Conservation (phyloP, 352 stramenopile species). For the Pythium insidiosum region DNA sequence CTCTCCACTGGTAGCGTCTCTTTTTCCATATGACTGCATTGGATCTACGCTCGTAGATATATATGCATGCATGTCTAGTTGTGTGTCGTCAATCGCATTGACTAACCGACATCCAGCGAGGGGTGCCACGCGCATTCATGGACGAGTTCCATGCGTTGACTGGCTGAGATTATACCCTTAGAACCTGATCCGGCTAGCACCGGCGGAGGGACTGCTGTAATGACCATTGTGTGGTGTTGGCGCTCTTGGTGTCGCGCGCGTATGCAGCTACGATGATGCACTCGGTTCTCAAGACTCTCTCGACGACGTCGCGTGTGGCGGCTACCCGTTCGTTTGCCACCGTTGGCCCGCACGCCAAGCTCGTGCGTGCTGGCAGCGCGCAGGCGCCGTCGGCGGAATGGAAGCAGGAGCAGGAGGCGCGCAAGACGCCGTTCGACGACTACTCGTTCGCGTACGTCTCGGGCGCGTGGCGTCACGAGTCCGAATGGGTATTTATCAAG, state of each 20-base stretch:
- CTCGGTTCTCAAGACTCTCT: constrained; percentile 27
- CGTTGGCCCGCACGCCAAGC: constrained; percentile 33
- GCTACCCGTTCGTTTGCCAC: constrained; percentile 30
- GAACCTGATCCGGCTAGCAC: constrained; percentile 61
- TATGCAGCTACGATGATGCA: constrained; percentile 20
- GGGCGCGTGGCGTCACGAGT: background rate
- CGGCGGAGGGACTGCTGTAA: constrained; percentile 56
- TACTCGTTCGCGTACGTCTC: constrained; percentile 49
- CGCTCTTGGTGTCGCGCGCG: constrained; percentile 1
- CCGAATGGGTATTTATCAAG: background rate
- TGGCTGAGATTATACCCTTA: constrained; percentile 64
- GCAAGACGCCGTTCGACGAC: constrained; percentile 42
- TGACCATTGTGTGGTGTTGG: constrained; percentile 19
- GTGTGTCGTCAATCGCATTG: no score
- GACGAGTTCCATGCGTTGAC: constrained; percentile 37
- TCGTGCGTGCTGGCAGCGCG: constrained; percentile 31
- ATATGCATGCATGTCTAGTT: background rate
- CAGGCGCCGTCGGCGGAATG: constrained; percentile 37
- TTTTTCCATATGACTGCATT: background rate
- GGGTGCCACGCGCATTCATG: constrained; percentile 36
- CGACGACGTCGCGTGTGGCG: constrained; percentile 4
- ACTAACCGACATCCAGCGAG: constrained; percentile 45
- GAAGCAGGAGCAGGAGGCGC: constrained; percentile 30
- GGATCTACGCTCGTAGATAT: background rate
- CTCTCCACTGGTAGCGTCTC: constrained; percentile 14